Base-by-base conservation (phyloP, 2,329 filamentous ascomycete species). In the Fusarium paranaense region DNA sequence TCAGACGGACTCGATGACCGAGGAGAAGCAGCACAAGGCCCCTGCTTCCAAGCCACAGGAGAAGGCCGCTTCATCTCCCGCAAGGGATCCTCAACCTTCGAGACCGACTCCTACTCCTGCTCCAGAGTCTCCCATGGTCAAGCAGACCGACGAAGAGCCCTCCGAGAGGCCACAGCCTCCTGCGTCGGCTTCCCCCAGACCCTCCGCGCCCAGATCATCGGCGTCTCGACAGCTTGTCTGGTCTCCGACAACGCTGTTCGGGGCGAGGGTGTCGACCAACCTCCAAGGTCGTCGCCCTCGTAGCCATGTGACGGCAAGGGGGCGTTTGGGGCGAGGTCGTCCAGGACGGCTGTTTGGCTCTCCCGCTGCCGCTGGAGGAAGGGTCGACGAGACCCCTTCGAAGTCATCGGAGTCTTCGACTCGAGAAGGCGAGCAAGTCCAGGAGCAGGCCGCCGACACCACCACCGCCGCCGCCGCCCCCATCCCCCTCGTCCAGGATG, bases 1-100 rank as follows among this genome's bases (percentile, higher is more conserved):
- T 20, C 71, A 73, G 63, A 65, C 71, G 13, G 37, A 62, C 13
- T 14, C n/a, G 27, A 25, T 32, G 32, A 16, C 33, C 27, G 20
- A 11, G 20, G 45, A 25, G 9, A 37, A 52, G 35, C 60, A 70
- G 61, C 2, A 18, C 20, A 9, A 54, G 11, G 16, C 20, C 13
- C 7, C 35, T 40, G 20, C 54, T 8, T 33, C 25, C 20, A 35
- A 50, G 14, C 42, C n/a, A 61, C 32, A 33, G 63, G 16, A 27
- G 25, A 38, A 52, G 37, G 37, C 25, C 47, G 42, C 32, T 10
- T n/a, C 52, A 5, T 50, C 58, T 54, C 27, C 27, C 47, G 47
- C 25, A 30, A 54, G 47, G 47, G 47, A 54, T 54, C 47, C 47
- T 35, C 54, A 27, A 18, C 22, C n/a, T 57, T 37, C 54, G 32